Percentiles rank a stretch among this genome's conserved stretches.
Conservation (phyloP, 1,139 yeast genomes). For the Candida sanyaensis region DNA sequence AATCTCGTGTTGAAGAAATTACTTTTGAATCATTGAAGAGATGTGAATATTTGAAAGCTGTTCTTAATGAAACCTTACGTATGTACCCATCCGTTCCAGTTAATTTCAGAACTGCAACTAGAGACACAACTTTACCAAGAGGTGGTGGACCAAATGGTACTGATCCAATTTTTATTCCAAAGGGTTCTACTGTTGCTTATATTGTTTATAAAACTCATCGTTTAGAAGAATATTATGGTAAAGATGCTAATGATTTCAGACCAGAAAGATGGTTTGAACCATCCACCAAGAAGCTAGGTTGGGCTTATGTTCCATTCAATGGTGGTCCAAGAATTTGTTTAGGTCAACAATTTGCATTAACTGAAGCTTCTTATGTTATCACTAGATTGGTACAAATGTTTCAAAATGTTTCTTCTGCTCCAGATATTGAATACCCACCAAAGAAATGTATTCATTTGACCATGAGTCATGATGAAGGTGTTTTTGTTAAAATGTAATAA, state of each 20-base stretch:
- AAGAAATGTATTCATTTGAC: constrained; percentile 33
- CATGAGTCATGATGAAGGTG: constrained; percentile 28
- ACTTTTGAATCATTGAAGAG: constrained; percentile 53
- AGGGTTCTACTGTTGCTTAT: constrained; percentile 49
- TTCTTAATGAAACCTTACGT: constrained; percentile 53
- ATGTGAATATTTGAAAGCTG: constrained; percentile 47
- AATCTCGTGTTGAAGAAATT: constrained; percentile 26
- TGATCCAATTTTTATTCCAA: constrained; percentile 45
- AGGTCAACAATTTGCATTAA: constrained; percentile 63
- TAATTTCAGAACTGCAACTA: constrained; percentile 45
- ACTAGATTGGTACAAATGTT: constrained; percentile 46
- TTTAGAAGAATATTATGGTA: constrained; percentile 44
- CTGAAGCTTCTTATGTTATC: constrained; percentile 53
- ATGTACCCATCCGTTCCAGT: constrained; percentile 59
- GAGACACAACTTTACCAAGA: constrained; percentile 47
- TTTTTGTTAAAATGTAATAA: constrained; percentile 12
- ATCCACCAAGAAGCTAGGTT: constrained; percentile 39
- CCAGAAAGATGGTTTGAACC: constrained; percentile 51
- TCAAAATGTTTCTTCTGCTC: constrained; percentile 28
- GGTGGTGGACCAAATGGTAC: constrained; percentile 52
- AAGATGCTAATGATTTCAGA: constrained; percentile 45
- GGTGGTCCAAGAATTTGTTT: constrained; percentile 66
- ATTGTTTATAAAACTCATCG: constrained; percentile 50
- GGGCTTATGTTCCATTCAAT: constrained; percentile 60
- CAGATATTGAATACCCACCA: constrained; percentile 32